These are phyloP conservation scores for Xerocomus spinulosus DNA, from an alignment of 768 basidiomycete species.

Conservation along the genomic window DNA sequence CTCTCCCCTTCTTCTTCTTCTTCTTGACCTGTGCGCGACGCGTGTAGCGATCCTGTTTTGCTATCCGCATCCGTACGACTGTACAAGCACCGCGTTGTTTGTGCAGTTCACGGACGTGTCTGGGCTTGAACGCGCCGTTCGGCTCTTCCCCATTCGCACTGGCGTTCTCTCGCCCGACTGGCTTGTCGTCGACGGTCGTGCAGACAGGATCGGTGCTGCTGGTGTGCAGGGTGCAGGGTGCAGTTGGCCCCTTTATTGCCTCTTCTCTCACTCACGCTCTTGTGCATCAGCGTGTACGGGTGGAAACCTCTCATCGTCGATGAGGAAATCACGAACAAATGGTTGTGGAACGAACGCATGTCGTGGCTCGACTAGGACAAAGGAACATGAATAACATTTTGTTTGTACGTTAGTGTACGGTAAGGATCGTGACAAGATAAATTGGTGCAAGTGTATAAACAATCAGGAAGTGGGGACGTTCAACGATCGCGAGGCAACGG, in stretches of 20 bases:
- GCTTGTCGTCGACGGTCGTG: conserved; percentile 53
- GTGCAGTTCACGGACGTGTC: conserved; percentile 51
- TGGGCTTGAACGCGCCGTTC: conserved; percentile 62
- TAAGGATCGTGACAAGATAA: conserved; percentile 29
- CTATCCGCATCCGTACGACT: conserved; percentile 35
- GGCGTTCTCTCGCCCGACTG: conserved; percentile 76
- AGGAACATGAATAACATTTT: conserved; percentile 25
- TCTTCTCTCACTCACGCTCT: background rate
- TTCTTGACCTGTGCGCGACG: background rate
- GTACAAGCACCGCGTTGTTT: conserved; percentile 43
- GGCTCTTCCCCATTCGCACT: conserved; percentile 83
- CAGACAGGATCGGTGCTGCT: conserved; percentile 62
- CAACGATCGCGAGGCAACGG: conserved; percentile 9
- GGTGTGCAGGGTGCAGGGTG: conserved; percentile 77
- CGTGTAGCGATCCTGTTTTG: conserved; percentile 53
- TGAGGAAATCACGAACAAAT: conserved; percentile 31
- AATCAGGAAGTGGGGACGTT: conserved; percentile 9
- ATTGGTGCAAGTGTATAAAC: conserved; percentile 16
- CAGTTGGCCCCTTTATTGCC: conserved; percentile 21
- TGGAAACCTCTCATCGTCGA: conserved; percentile 4
- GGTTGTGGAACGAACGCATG: conserved; percentile 45
- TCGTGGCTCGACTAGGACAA: conserved; percentile 43
- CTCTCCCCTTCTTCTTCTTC: background rate
- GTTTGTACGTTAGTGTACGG: conserved; percentile 22
- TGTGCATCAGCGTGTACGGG: conserved; percentile 16